phyloP scores from a whole-genome alignment of 495 filamentous ascomycete genomes.

The Lasiosphaeriaceae sp. region DNA sequence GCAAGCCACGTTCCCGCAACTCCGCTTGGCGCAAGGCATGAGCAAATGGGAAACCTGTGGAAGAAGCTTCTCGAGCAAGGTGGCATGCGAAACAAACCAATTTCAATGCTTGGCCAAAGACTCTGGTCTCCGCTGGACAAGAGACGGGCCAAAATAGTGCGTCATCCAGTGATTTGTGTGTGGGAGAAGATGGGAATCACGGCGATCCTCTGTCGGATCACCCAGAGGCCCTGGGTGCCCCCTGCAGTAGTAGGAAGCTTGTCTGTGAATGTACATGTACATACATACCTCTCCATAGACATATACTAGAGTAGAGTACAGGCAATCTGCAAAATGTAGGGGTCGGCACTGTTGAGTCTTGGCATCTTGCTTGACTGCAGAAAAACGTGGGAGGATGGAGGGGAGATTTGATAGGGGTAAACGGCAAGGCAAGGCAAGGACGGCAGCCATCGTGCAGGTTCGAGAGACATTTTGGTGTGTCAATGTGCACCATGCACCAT shows the following conservation, averaged over 20 bases:
- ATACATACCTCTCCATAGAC: too few relatives aligned
- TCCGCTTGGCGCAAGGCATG: neutral
- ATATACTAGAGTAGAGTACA: too few relatives aligned
- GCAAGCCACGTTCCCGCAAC: neutral
- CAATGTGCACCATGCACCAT: neutral
- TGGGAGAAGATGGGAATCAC: neutral
- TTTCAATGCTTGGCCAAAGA: too few relatives aligned
- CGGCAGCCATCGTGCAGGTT: neutral
- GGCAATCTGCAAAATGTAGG: neutral
- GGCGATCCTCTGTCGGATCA: neutral
- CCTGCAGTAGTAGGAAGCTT: neutral
- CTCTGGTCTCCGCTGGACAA: too few relatives aligned
- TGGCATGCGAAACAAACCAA: too few relatives aligned
- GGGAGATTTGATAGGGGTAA: neutral
- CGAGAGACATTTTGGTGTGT: neutral
- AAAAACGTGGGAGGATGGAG: slow-evolving; percentile 4
- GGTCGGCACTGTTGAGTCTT: neutral
- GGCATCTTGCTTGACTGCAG: neutral
- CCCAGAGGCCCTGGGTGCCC: neutral
- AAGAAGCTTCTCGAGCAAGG: neutral
- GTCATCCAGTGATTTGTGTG: too few relatives aligned
- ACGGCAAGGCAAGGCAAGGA: neutral
- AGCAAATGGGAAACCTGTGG: neutral
- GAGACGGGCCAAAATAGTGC: too few relatives aligned
- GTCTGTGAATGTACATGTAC: neutral